Evolutionary conservation across 306 rosid species (phyloP).

Genomic region (Vachellia pachyceras): DNA sequence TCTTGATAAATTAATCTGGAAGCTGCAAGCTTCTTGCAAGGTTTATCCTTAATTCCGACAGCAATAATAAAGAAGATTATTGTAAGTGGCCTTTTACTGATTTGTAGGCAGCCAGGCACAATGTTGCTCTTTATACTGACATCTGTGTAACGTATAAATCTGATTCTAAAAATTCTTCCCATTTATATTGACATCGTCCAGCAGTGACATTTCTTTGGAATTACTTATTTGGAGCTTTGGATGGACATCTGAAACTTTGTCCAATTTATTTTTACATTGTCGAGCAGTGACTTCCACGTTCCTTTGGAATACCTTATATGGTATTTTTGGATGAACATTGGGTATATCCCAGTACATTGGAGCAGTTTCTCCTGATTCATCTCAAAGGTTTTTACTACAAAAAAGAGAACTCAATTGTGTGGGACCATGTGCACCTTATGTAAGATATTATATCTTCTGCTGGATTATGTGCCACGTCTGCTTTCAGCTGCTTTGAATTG

Average conservation of each 20-base stretch:
- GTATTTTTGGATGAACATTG: neutral
- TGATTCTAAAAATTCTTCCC: neutral
- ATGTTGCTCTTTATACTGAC: neutral
- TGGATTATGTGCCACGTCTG: neutral
- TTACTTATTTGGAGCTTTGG: neutral
- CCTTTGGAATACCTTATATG: neutral
- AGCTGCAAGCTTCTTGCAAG: neutral
- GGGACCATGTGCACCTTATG: neutral
- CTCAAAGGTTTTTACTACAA: neutral
- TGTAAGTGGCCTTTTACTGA: neutral
- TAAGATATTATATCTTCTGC: constrained; percentile 1
- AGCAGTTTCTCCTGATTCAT: neutral
- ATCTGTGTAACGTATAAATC: neutral
- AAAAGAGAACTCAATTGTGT: neutral
- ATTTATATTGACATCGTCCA: neutral
- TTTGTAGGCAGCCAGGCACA: neutral
- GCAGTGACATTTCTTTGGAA: constrained; percentile 1
- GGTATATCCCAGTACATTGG: neutral
- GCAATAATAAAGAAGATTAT: neutral
- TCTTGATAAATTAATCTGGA: neutral
- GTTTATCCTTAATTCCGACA: neutral
- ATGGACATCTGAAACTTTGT: neutral
- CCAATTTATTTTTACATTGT: neutral
- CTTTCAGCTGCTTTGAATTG: constrained; percentile 2
- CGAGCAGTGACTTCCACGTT: neutral